These are phyloP conservation scores for Aquanectria penicillioides DNA, from an alignment of 2,329 filamentous ascomycete species.

Conservation along the genomic window DNA sequence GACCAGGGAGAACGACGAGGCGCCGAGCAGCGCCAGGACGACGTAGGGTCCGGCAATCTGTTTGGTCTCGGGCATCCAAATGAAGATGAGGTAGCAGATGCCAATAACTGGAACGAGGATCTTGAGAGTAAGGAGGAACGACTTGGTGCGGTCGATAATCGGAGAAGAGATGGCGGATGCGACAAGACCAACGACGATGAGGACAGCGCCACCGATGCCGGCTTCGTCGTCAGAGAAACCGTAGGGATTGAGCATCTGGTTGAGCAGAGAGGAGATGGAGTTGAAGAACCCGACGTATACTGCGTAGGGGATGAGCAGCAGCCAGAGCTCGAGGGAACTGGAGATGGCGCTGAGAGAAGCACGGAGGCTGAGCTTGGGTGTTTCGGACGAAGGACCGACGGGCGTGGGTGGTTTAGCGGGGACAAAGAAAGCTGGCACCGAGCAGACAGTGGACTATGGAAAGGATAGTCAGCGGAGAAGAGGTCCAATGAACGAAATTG, in stretches of 20 bases:
- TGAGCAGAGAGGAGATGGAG: conserved; percentile 85
- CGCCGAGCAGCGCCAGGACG: conserved; percentile 80
- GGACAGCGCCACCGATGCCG: conserved; percentile 87
- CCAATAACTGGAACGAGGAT: conserved; percentile 79
- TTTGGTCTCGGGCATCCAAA: conserved; percentile 77
- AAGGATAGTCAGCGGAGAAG: conserved; percentile 22
- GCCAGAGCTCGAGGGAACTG: conserved; percentile 77
- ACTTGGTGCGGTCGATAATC: conserved; percentile 85
- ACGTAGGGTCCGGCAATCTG: conserved; percentile 76
- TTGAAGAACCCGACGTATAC: conserved; percentile 96
- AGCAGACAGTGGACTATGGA: conserved; percentile 55
- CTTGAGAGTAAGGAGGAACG: conserved; percentile 79
- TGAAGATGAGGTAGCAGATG: conserved; percentile 77
- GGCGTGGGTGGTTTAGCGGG: conserved; percentile 81
- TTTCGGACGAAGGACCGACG: conserved; percentile 72
- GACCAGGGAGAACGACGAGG: conserved; percentile 80
- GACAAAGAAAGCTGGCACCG: conserved; percentile 83
- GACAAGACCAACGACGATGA: conserved; percentile 89
- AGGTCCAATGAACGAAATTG: not conserved
- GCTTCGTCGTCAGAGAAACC: conserved; percentile 85
- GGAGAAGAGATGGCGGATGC: conserved; percentile 80
- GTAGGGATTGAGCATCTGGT: conserved; percentile 90
- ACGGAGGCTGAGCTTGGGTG: conserved; percentile 63
- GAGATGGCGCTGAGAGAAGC: conserved; percentile 63
- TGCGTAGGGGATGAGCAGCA: conserved; percentile 82